Conservation (phyloP, 805 yeast species). For the Soucietia sequanensis region DNA sequence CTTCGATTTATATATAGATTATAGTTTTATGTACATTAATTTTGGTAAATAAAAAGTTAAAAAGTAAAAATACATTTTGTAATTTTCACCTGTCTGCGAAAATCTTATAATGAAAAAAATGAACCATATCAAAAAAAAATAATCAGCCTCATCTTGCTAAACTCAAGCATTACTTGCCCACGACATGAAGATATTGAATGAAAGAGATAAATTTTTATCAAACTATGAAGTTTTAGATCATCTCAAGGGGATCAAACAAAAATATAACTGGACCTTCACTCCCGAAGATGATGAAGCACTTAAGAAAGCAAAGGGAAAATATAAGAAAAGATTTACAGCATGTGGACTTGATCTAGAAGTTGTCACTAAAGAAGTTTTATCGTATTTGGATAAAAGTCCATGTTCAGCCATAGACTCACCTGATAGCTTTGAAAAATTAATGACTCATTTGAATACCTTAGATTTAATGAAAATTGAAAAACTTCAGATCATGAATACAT, state of each 20-base stretch:
- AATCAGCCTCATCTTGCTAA: too few relatives aligned
- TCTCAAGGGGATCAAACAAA: constrained; percentile 45
- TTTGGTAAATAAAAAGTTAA: too few relatives aligned
- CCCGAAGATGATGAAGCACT: constrained; percentile 27
- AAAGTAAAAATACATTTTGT: too few relatives aligned
- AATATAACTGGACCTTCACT: constrained; percentile 46
- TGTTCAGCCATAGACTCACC: constrained; percentile 18
- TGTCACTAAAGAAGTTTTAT: constrained; percentile 46
- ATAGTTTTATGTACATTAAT: too few relatives aligned
- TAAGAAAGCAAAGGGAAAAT: constrained; percentile 18
- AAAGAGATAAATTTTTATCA: constrained; percentile 59
- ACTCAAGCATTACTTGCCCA: too few relatives aligned
- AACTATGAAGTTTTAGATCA: constrained; percentile 65
- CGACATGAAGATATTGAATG: constrained; percentile 45
- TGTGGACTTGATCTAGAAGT: constrained; percentile 49
- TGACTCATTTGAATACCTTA: constrained; percentile 47
- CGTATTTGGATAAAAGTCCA: constrained; percentile 35
- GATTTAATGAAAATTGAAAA: constrained; percentile 78
- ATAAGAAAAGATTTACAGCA: constrained; percentile 31
- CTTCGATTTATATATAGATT: too few relatives aligned
- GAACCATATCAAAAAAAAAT: too few relatives aligned
- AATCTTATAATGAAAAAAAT: too few relatives aligned
- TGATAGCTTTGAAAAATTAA: constrained; percentile 33
- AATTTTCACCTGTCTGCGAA: too few relatives aligned
- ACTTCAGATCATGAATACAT: constrained; percentile 75